phyloP scores from a whole-genome alignment of 176 grass and related monocot genomes.

The Lolium perenne region DNA sequence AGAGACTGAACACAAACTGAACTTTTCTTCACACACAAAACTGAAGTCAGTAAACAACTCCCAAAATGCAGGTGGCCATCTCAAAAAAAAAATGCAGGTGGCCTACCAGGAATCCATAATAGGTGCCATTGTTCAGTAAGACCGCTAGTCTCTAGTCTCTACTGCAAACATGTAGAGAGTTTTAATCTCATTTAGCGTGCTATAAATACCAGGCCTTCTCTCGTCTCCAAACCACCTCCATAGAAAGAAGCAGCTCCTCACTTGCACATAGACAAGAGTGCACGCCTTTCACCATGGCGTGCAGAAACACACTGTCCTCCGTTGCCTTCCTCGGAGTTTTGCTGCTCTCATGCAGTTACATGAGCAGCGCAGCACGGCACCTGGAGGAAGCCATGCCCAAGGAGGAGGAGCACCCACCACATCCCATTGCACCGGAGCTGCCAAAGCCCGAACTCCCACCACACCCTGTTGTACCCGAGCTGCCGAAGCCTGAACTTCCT shows the following conservation, averaged over 20 bases:
- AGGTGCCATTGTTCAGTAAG: not conserved
- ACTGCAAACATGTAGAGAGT: not conserved
- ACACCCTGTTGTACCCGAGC: not conserved
- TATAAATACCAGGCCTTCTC: not conserved
- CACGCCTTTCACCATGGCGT: not conserved
- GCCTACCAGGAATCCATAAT: not conserved
- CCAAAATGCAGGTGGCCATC: conserved; percentile 4
- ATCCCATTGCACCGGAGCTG: not conserved
- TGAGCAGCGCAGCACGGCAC: not conserved
- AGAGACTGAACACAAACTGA: not conserved
- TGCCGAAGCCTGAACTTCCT: not conserved
- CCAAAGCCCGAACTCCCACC: not conserved
- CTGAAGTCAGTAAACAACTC: not conserved
- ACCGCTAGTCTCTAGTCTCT: too few species aligned
- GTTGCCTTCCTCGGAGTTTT: not conserved
- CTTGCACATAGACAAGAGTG: not conserved
- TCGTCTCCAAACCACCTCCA: not conserved
- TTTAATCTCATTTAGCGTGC: not conserved
- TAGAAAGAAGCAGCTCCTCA: not conserved
- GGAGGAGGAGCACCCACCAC: not conserved
- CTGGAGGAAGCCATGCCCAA: not conserved
- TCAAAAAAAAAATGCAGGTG: not conserved
- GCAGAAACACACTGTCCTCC: not conserved
- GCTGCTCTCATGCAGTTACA: conserved; percentile 18
- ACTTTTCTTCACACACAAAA: not conserved